Base-by-base conservation (phyloP, 306 rosid species). In the Cotoneaster glaucophyllus region DNA sequence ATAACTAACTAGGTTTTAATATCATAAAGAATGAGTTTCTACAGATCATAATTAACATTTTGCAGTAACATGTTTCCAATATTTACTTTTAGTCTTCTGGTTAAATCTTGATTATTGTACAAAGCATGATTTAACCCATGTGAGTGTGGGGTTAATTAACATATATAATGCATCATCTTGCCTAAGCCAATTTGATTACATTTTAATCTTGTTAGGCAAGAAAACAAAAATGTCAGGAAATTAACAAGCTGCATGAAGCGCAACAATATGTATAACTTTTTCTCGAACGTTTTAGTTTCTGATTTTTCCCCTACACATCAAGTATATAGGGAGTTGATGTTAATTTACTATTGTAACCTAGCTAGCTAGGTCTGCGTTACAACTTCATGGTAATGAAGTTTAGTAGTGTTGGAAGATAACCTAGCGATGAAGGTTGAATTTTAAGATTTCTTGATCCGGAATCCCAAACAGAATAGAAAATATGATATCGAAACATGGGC, bases 91-190 rank as follows among this genome's bases (percentile, higher is more conserved):
- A 31, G 21, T 58, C 37, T 39, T 52, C 29, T 44, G 29, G 45
- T 43, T 66, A 61, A 79, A 79, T 73, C 74, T 66, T 53, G 50
- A 65, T 75, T 75, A 10, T 66, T 67, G 70, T 62, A 39, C 39
- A 73, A 73, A 67, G 62, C 34, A 72, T 45, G 68, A 64, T 71
- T 73, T 66, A 74, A 45, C 65, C 79, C 83, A 80, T 61, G 79
- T 74, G 83, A 69, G 15, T 50, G 79, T 74, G 83, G 79, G 75
- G 75, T 67, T n/a, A 5, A 53, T 41, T 32, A 71, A 7, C 26
- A 67, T 43, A 43, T 48, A 48, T 48, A 48, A 59, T 34, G 41
- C 52, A 56, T 34, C 37, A 63, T 48, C 64, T 57, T 43, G 67
- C 24, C 69, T 43, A 54, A 54, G 56, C 44, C 26, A 32, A 43